Base-by-base conservation (phyloP, 345 rosid genomes). In the Physaria fendleri region DNA sequence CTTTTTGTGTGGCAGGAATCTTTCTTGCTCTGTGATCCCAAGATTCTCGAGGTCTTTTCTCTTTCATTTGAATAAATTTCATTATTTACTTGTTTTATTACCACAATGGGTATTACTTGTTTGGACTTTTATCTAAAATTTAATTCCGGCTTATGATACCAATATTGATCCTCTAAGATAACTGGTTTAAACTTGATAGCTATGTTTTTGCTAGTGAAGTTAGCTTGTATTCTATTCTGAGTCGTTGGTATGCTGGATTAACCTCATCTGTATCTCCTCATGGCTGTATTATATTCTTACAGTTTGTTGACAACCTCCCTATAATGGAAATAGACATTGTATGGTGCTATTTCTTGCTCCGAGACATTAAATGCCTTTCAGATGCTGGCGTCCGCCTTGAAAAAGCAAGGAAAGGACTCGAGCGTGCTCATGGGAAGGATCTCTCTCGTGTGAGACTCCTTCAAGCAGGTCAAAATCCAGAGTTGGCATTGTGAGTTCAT, bases 261-360 rank as follows among this genome's bases (percentile, higher is more conserved):
- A 41, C 35, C 54, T 43, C 30, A 14, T 37, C 52, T n/a, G 18
- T 18, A 15, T 59, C 28, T 16, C 12, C 4, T 57, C 59, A 22
- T 66, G 56, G 32, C 46, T 42, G 38, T 59, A 20, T 58, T 64
- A 7, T 48, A 40, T 66, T 21, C 38, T 71, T 77, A 22, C 84
- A 92, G 98, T 67, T 83, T 54, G 79, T 86, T 68, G 97, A 92
- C 75, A 92, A 88, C 66, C 79, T 88, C 69, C 83, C 98, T 25
- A 84, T 92, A 38, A 76, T 92, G 78, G 91, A 92, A 80, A 83
- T 92, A 73, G 97, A 92, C 85, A 86, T 88, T 79, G 98, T 89
- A 10, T 92, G 98, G 98, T 92, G 97, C 71, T 88, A 84, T 68
- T 92, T 88, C 81, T 76, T 86, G 95, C 94, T 88, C 33, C 83